These are phyloP conservation scores for Brassica napus DNA, from an alignment of 345 rosid genomes.

Conservation along the genomic window DNA sequence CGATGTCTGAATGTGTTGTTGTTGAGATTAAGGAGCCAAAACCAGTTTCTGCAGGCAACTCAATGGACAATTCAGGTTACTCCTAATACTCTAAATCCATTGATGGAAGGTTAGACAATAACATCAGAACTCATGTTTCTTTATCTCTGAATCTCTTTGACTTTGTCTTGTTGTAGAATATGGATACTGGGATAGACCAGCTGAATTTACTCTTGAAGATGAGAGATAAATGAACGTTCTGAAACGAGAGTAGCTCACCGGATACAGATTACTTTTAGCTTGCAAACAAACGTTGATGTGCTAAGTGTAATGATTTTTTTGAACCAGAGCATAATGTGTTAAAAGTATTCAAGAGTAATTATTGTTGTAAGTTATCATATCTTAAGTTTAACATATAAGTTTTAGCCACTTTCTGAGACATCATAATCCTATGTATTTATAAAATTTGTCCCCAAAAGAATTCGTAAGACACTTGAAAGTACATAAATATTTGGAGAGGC, in stretches of 20 bases:
- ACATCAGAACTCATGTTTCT: slow-evolving; percentile 10
- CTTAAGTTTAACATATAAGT: no score
- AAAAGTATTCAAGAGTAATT: no score
- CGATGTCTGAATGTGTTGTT: slow-evolving; percentile 97
- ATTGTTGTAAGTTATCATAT: no score
- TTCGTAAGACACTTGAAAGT: no score
- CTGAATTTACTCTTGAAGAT: neutral
- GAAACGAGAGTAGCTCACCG: slow-evolving; percentile 24
- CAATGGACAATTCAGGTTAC: slow-evolving; percentile 93
- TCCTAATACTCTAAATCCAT: neutral
- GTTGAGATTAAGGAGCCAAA: slow-evolving; percentile 95
- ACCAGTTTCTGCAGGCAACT: slow-evolving; percentile 63
- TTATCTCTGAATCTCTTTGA: slow-evolving; percentile 6
- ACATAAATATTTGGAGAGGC: no score
- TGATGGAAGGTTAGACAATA: neutral
- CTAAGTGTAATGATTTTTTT: slow-evolving; percentile 28
- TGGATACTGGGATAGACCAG: slow-evolving; percentile 28
- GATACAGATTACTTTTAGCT: slow-evolving; percentile 22
- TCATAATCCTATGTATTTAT: no score
- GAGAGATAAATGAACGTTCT: slow-evolving; percentile 8
- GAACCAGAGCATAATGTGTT: neutral
- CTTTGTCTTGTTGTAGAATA: slow-evolving; percentile 24
- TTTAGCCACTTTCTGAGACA: no score
- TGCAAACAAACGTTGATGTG: slow-evolving; percentile 5
- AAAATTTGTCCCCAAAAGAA: no score